Evolutionary conservation across 2,329 filamentous ascomycete genomes (phyloP).

Genomic region (Colletotrichum neosansevieriae): DNA sequence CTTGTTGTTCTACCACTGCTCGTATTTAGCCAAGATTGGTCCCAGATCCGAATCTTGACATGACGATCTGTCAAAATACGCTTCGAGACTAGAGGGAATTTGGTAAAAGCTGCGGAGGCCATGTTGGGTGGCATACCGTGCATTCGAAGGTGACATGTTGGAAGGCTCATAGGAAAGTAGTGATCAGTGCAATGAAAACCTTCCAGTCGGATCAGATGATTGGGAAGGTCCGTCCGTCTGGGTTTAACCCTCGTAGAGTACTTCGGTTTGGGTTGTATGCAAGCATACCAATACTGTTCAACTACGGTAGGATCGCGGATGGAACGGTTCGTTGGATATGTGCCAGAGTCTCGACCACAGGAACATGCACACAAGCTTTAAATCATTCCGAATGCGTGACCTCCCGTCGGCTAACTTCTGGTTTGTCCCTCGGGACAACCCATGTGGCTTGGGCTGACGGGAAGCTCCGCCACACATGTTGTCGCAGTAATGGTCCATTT

Average conservation of each 20-base stretch:
- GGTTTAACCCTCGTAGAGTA: background rate
- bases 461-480: slow-evolving; percentile 5
- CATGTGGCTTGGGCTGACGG: background rate
- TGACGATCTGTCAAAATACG: background rate
- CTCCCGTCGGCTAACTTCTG: background rate
- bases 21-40: background rate
- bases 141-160: background rate
- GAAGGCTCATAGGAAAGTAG: background rate
- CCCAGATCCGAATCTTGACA: slow-evolving; percentile 6
- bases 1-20: too few species aligned
- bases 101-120: slow-evolving; percentile 9
- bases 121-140: background rate
- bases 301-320: background rate
- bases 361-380: background rate
- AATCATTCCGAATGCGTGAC: background rate
- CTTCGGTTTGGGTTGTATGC: background rate
- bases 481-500: background rate
- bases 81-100: slow-evolving; percentile 11
- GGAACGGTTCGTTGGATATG: background rate
- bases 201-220: background rate
- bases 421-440: background rate
- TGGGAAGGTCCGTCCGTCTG: background rate
- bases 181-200: slow-evolving; percentile 9
- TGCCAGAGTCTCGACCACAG: background rate
- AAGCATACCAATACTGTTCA: background rate